These are phyloP conservation scores for Tremella yokohamensis DNA, from an alignment of 768 basidiomycete genomes.

Conservation along the genomic window DNA sequence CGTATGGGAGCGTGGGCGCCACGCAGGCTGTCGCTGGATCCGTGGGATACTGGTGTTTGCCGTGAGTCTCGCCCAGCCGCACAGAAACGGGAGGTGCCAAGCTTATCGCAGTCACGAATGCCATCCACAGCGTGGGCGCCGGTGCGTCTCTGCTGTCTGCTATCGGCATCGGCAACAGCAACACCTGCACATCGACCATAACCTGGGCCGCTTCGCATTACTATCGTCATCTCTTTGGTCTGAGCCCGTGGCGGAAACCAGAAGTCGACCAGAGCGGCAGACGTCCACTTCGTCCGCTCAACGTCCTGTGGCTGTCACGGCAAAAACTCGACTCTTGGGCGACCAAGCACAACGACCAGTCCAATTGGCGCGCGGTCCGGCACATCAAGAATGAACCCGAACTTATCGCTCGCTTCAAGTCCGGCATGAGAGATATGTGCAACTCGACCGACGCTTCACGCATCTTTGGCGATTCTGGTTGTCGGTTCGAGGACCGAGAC, in stretches of 20 bases:
- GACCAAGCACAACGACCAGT: constrained; percentile 37
- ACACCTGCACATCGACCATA: constrained; percentile 40
- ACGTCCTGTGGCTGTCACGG: constrained; percentile 46
- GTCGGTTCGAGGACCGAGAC: constrained; percentile 32
- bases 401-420: constrained; percentile 23
- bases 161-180: constrained; percentile 28
- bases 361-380: constrained; percentile 41
- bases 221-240: constrained; percentile 45
- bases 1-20: constrained; percentile 45
- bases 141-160: constrained; percentile 45
- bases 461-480: constrained; percentile 10
- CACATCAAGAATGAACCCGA: constrained; percentile 46
- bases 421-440: constrained; percentile 26
- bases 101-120: constrained; percentile 34
- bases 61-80: constrained; percentile 32
- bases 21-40: constrained; percentile 38
- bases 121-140: constrained; percentile 46
- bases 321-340: constrained; percentile 42
- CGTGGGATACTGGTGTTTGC: constrained; percentile 36
- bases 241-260: constrained; percentile 21
- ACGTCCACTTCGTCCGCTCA: constrained; percentile 24
- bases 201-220: constrained; percentile 47
- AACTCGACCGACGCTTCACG: not conserved
- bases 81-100: not conserved
- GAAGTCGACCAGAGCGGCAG: constrained; percentile 2